These are phyloP conservation scores for Globisporangium echinulatum DNA, from an alignment of 352 stramenopile genomes.

Conservation along the genomic window DNA sequence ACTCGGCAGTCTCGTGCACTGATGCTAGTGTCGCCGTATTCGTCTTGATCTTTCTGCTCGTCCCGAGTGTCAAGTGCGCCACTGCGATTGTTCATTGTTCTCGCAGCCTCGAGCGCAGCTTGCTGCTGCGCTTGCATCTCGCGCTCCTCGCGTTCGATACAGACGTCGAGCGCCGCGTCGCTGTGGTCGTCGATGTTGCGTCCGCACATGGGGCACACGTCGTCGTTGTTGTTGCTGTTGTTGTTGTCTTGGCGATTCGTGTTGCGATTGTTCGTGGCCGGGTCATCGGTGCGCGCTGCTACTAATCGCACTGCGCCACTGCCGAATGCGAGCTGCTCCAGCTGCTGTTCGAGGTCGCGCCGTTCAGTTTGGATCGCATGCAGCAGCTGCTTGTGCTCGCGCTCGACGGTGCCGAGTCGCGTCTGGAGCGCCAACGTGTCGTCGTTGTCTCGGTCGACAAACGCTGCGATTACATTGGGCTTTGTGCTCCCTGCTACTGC, in stretches of 20 bases:
- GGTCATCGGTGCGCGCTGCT: not conserved
- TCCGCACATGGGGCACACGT: constrained; percentile 13
- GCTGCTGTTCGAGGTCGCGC: constrained; percentile 10
- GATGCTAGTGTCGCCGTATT: not conserved
- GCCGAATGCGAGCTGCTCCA: constrained; percentile 6
- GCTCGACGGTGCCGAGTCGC: constrained; percentile 5
- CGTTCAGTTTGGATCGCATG: constrained; percentile 13
- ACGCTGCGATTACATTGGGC: not conserved
- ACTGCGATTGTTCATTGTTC: not conserved
- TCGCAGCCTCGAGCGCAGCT: not conserved
- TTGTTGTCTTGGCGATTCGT: not conserved
- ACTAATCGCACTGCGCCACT: not conserved
- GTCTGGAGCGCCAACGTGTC: not conserved
- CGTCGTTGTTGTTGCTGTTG: not conserved
- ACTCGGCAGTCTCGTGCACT: not conserved
- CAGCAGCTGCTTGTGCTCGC: constrained; percentile 12
- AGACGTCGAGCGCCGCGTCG: constrained; percentile 12
- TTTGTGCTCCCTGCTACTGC: not conserved
- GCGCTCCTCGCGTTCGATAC: constrained; percentile 13
- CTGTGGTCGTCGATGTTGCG: constrained; percentile 14
- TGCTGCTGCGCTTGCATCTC: constrained; percentile 7
- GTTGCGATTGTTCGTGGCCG: not conserved
- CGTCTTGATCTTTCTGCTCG: not conserved
- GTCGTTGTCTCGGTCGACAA: not conserved
- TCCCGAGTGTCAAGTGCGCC: not conserved